Conservation (phyloP, 257 asterid genomes). For the Fraxinus quadrangulata region DNA sequence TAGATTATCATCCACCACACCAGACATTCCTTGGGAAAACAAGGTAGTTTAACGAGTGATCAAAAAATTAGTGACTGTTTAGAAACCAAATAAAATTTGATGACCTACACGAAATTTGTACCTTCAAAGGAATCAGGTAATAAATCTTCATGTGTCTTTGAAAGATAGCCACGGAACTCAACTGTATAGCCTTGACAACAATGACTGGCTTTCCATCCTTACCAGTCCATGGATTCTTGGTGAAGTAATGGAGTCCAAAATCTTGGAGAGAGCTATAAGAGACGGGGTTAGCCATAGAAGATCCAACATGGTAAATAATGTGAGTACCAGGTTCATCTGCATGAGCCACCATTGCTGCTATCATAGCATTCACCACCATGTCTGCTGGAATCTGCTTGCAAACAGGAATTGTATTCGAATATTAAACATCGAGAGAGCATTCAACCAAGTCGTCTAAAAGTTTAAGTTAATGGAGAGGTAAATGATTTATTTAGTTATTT, state of each 20-base stretch:
- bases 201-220: conserved; percentile 36
- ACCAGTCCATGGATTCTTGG: conserved; percentile 48
- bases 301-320: conserved; percentile 52
- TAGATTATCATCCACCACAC: too few relatives aligned
- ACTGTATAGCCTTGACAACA: conserved; percentile 33
- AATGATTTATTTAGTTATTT: neutral
- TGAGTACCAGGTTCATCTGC: conserved; percentile 19
- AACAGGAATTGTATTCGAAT: neutral
- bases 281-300: conserved; percentile 53
- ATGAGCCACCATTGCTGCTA: conserved; percentile 46
- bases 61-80: too few relatives aligned
- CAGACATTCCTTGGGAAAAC: too few relatives aligned
- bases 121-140: conserved; percentile 54
- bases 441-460: neutral
- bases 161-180: conserved; percentile 36
- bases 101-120: neutral
- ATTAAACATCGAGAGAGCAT: too few relatives aligned
- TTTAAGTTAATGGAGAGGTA: neutral
- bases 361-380: conserved; percentile 62
- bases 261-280: conserved; percentile 21
- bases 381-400: conserved; percentile 60
- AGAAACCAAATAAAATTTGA: too few relatives aligned
- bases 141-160: conserved; percentile 39
- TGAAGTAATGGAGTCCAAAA: conserved; percentile 35
- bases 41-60: too few relatives aligned